A percentile compares a stretch with the other conserved stretches of the same genome.
phyloP scores from a whole-genome alignment of 805 yeast species.

The Saccharomycopsis microspora region DNA sequence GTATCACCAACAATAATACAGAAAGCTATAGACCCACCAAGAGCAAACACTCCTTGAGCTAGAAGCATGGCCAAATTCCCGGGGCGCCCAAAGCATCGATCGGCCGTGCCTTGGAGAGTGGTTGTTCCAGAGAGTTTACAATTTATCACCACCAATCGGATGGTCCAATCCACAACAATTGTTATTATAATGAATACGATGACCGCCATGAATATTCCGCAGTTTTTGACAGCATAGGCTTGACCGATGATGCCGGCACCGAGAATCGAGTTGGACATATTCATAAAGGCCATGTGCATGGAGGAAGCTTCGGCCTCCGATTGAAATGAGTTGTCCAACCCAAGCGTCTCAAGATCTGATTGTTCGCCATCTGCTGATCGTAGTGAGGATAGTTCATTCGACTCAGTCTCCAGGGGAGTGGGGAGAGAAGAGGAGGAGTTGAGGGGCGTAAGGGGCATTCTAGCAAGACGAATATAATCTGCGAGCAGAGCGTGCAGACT shows the following conservation, averaged over 20 bases:
- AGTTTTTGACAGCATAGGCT: constrained; percentile 74
- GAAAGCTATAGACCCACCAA: constrained; percentile 91
- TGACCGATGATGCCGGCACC: constrained; percentile 97
- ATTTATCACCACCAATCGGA: constrained; percentile 67
- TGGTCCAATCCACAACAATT: constrained; percentile 79
- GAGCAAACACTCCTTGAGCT: constrained; percentile 82
- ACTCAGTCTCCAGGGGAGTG: constrained; percentile 1
- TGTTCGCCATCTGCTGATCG: constrained; percentile 1
- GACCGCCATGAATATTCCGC: constrained; percentile 70
- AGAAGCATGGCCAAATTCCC: constrained; percentile 61
- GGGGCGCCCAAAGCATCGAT: constrained; percentile 59
- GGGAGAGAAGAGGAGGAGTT: constrained; percentile 1
- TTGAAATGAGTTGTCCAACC: background rate
- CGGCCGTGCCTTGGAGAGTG: constrained; percentile 79
- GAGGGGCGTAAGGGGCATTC: background rate
- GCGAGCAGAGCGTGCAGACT: background rate
- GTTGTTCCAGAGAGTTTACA: constrained; percentile 65
- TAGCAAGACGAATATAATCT: background rate
- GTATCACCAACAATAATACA: constrained; percentile 93
- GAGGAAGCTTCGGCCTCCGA: constrained; percentile 30
- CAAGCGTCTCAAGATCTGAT: background rate
- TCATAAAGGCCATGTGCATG: constrained; percentile 86
- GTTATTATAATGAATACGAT: constrained; percentile 50
- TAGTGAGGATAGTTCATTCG: constrained; percentile 1
- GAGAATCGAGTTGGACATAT: constrained; percentile 89